phyloP scores from a whole-genome alignment of 768 basidiomycete species.

The Leccinum disarticulatum region DNA sequence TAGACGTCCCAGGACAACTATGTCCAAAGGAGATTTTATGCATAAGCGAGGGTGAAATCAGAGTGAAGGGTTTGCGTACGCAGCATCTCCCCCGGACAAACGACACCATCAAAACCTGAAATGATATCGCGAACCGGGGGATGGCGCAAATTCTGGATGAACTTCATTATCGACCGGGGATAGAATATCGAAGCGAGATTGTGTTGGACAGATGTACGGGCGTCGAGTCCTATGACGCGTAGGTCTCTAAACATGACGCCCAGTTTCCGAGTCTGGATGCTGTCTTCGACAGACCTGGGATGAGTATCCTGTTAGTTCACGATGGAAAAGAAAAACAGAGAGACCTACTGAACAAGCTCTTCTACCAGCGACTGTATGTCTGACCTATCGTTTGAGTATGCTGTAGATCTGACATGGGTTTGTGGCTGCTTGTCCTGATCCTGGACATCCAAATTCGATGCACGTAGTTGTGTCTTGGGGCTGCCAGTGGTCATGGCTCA shows the following conservation, averaged over 20 bases:
- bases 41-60: not conserved
- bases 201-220: slow-evolving; percentile 42
- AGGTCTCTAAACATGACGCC: slow-evolving; percentile 54
- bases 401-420: not conserved
- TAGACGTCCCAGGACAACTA: slow-evolving; percentile 83
- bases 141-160: slow-evolving; percentile 42
- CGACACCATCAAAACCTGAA: slow-evolving; percentile 56
- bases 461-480: too few species aligned
- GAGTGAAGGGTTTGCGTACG: slow-evolving; percentile 41
- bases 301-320: not conserved
- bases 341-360: not conserved
- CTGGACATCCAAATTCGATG: not conserved
- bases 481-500: too few species aligned
- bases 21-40: not conserved
- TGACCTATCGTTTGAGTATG: not conserved
- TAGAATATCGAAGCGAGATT: slow-evolving; percentile 45
- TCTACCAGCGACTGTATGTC: slow-evolving; percentile 19
- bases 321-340: not conserved
- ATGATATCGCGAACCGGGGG: slow-evolving; percentile 53
- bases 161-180: slow-evolving; percentile 31
- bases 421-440: not conserved
- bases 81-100: slow-evolving; percentile 75
- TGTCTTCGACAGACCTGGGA: slow-evolving; percentile 35
- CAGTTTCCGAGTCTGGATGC: slow-evolving; percentile 40
- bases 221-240: slow-evolving; percentile 49